Evolutionary conservation across 169 alveolate genomes (phyloP).

Genomic region (Neospora caninum): DNA sequence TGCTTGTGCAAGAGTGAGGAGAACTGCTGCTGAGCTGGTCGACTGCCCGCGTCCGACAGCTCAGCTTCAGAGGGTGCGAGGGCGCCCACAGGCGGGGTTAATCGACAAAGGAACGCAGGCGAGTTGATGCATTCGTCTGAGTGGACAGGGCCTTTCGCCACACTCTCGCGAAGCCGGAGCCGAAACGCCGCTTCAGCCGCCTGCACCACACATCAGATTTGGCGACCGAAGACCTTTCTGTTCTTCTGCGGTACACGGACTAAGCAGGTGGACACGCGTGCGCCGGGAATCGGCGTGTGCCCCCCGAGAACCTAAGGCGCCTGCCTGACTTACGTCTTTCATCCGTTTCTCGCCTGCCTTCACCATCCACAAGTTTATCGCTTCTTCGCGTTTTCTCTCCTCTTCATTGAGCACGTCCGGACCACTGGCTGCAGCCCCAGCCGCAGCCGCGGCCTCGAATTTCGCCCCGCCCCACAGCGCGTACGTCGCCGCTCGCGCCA

Average conservation of each 20-base stretch:
- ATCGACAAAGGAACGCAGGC: not conserved
- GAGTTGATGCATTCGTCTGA: not conserved
- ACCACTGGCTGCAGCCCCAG: not conserved
- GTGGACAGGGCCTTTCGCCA: not conserved
- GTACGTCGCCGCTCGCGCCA: not conserved
- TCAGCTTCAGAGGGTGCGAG: not conserved
- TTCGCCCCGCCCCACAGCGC: slow-evolving; percentile 11
- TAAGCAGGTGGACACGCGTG: too few relatives aligned
- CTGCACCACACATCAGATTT: not conserved
- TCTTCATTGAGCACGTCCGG: slow-evolving; percentile 4
- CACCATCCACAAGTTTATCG: not conserved
- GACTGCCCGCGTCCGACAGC: not conserved
- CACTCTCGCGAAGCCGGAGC: slow-evolving; percentile 9
- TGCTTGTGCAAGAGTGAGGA: slow-evolving; percentile 1
- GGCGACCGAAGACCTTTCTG: too few relatives aligned
- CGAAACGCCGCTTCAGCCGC: slow-evolving; percentile 21
- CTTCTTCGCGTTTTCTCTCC: not conserved
- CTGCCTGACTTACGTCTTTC: not conserved
- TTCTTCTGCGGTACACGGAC: too few relatives aligned
- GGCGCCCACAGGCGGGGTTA: not conserved
- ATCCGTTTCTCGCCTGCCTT: not conserved
- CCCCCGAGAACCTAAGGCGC: too few relatives aligned
- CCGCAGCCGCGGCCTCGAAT: slow-evolving; percentile 18
- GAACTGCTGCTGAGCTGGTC: not conserved
- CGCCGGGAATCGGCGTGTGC: too few relatives aligned